These are phyloP conservation scores for Poronia punctata DNA, from an alignment of 495 filamentous ascomycete species.

Conservation along the genomic window DNA sequence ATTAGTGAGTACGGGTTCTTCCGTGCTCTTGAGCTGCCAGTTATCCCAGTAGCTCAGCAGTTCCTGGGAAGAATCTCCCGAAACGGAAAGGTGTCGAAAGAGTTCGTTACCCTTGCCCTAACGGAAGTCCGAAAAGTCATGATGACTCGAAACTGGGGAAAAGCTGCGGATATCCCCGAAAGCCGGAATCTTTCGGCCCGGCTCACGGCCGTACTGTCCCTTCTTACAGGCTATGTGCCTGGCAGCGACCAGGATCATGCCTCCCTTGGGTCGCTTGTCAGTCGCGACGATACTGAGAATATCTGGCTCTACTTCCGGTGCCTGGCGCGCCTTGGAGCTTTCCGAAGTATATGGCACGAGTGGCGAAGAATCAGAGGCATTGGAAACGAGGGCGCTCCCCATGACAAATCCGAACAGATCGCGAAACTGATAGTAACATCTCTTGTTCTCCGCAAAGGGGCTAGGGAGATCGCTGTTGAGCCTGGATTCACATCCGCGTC, in stretches of 20 bases:
- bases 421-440: conserved; percentile 7
- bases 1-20: conserved; percentile 4
- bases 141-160: neutral
- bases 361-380: no score
- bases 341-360: conserved; percentile 22
- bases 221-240: conserved; percentile 8
- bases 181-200: neutral
- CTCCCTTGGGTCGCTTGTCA: conserved; percentile 3
- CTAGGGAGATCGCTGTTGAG: neutral
- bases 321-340: conserved; percentile 21
- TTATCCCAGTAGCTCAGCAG: conserved; percentile 6
- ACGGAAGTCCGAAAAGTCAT: neutral
- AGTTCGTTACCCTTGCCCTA: neutral
- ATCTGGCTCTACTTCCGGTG: conserved; percentile 11
- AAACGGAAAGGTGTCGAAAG: neutral
- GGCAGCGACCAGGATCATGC: conserved; percentile 1
- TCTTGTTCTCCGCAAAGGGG: neutral
- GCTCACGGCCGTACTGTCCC: neutral
- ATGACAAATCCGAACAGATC: neutral
- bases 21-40: conserved; percentile 7
- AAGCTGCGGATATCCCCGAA: no score
- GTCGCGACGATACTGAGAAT: neutral
- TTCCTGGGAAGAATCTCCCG: conserved; percentile 2
- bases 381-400: neutral
- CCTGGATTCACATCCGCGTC: conserved; percentile 2